Evolutionary conservation across 495 filamentous ascomycete species (phyloP), one percentile per base, ranked within the genome.

Genomic region (Lepidopterella palustris): DNA sequence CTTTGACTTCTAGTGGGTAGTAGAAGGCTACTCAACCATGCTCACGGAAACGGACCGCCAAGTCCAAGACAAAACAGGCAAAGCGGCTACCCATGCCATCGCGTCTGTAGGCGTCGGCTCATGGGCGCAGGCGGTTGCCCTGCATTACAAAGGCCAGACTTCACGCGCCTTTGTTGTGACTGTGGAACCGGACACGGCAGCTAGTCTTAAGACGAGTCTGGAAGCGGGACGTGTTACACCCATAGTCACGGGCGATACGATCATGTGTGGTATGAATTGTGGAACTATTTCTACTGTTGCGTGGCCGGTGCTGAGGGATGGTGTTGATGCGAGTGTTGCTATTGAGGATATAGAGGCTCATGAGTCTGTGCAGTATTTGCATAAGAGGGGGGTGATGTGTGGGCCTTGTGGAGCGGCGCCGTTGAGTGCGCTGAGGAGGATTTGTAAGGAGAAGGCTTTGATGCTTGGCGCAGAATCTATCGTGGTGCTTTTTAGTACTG

Each of bases 21-120:
- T 87, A 1, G 84, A 88, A 13, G 87, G 87, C 4, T 90, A 90
- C 64, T 77, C 75, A 11, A 87, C 85, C 0, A 82, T 88, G 80
- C 73, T 89, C 63, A 54, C 66, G 3, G 87, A 90, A 68, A 73
- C 77, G 3, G 84, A 87, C 25, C 69, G 72, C 8, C 82, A 87
- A 62, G 59, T 85, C 25, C 32, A 42, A 54, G 53, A 27, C 2
- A 52, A 60, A 29, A 31, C 49, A 4, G 72, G 63, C 4, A 61
- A 71, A 20, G 23, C 65, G 3, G 69, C 70, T 4, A 78, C 62
- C 18, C 64, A 79, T 23, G 74, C 79, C 54, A 63, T 88, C 15
- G 78, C 77, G 0, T 83, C 83, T 15, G 83, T 84, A 10, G 86
- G 86, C 0, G 85, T 87, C 6, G 86, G 85, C 0, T 85, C 81